Evolutionary conservation across 768 basidiomycete genomes (phyloP), one percentile per base, ranked within the genome.

Genomic region (Holtermanniella nyarrowii): DNA sequence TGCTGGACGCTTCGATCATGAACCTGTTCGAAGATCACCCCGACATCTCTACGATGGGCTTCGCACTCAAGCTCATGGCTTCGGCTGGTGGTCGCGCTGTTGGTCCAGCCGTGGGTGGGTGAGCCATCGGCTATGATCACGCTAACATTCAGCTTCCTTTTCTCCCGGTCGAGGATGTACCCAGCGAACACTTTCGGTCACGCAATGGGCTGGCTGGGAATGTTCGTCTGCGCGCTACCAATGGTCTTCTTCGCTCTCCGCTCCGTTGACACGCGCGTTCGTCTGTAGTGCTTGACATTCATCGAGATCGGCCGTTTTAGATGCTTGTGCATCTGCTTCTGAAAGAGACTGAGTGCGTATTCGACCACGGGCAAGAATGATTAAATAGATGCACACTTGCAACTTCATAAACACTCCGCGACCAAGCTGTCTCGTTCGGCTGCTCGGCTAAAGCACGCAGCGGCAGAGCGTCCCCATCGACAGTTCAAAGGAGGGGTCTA

Each of bases 11-110:
- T 16, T n/a, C 21, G 4, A 4, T n/a, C 13, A 55, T 57, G 47
- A 42, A 20, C 13, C 43, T 27, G 1, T 62, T 66, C 40, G 65
- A 66, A 27, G 56, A 60, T 20, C 57, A 55, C 41, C 65, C 65
- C 2, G 48, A 66, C n/a, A 45, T 63, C 16, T 24, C 61, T 16
- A 60, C 65, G 11, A 57, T 53, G 3, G 62, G 56, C 0, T 58
- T 49, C 25, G 65, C 65, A 1, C 50, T 64, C 20, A 55, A 39
- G 27, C 39, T 64, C 7, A 58, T 67, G 18, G 58, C 54, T 4
- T 62, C 60, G 26, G 20, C 23, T 39, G 14, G 10, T 37, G 16
- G 31, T 16, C 31, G 31, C 31, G 16, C 31, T 37, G 10, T 16
- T 7, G 31, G 31, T 37, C 31, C 31, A 16, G 31, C 31, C 31